Evolutionary conservation across 805 yeast genomes (phyloP).

Genomic region (Gaillardinia entomophila): DNA sequence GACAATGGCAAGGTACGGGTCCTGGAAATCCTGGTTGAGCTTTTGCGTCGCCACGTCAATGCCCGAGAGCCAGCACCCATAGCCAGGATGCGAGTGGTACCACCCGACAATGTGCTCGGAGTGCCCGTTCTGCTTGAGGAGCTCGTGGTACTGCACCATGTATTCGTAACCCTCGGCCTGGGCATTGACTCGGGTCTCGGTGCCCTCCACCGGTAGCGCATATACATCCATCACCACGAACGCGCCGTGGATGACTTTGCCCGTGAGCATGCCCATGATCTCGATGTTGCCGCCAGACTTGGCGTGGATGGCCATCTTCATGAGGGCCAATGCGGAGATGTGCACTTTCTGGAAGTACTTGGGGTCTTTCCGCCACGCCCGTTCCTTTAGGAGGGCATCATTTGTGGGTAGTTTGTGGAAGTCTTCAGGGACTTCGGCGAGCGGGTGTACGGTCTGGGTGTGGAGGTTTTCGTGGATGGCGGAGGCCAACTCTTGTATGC

Average conservation of each 20-base stretch:
- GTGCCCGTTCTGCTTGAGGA: conserved; percentile 34
- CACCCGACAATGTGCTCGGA: conserved; percentile 80
- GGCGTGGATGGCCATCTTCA: conserved; percentile 78
- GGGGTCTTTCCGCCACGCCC: conserved; percentile 56
- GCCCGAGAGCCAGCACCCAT: conserved; percentile 93
- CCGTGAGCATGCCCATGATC: conserved; percentile 93
- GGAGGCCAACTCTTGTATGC: too few species aligned
- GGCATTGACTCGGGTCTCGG: conserved; percentile 94
- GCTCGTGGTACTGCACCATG: conserved; percentile 78
- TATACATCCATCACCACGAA: conserved; percentile 77
- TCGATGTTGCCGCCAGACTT: conserved; percentile 81
- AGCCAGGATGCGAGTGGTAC: conserved; percentile 97
- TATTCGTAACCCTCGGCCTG: conserved; percentile 91
- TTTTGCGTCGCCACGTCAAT: conserved; percentile 89
- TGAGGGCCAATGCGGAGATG: conserved; percentile 64
- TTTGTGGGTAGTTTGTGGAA: background rate
- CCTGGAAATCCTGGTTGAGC: conserved; percentile 82
- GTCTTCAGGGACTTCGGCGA: background rate
- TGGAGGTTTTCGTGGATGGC: too few species aligned
- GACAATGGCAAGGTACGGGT: conserved; percentile 85
- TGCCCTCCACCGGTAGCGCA: conserved; percentile 90
- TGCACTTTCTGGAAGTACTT: conserved; percentile 56
- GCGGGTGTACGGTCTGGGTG: background rate
- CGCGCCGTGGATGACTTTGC: conserved; percentile 51
- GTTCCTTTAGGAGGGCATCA: conserved; percentile 12